A percentile compares a stretch with the other conserved stretches of the same genome.
Evolutionary conservation across 2,329 filamentous ascomycete species (phyloP).

Genomic region (Aspergillus pseudotamarii): DNA sequence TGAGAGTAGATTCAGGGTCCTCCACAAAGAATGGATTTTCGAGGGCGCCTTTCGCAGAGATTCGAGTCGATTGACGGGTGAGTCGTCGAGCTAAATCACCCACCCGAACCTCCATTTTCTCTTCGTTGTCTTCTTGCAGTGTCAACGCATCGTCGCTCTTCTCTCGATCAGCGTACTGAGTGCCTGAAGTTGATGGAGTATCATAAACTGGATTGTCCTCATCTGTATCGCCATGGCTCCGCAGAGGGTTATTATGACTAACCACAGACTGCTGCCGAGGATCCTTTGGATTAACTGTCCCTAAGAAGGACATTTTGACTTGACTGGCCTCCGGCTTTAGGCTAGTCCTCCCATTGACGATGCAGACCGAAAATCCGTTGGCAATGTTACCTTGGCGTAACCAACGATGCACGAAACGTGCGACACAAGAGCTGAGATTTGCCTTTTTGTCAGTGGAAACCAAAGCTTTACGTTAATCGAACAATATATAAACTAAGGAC

Average conservation of each 20-base stretch:
- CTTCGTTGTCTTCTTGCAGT: not conserved
- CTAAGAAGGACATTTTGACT: not conserved
- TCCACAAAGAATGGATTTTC: constrained; percentile 22
- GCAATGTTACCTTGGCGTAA: not conserved
- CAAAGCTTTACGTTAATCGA: not conserved
- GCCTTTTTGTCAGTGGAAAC: not conserved
- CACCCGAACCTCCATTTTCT: constrained; percentile 8
- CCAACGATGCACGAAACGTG: not conserved
- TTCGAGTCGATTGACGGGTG: constrained; percentile 25
- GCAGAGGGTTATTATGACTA: not conserved
- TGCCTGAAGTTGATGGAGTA: not conserved
- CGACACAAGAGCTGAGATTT: not conserved
- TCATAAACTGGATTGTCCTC: not conserved
- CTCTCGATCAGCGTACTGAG: not conserved
- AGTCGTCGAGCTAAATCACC: constrained; percentile 18
- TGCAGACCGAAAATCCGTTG: not conserved
- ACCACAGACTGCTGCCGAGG: not conserved
- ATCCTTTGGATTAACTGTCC: not conserved
- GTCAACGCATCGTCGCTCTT: constrained; percentile 1
- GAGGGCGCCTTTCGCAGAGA: constrained; percentile 18
- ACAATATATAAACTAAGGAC: not conserved
- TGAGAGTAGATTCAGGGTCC: constrained; percentile 22
- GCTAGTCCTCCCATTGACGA: not conserved
- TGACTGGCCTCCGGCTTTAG: not conserved
- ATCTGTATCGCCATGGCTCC: not conserved